Base-by-base conservation (phyloP, 805 yeast species). In the Yarrowia sp. region DNA sequence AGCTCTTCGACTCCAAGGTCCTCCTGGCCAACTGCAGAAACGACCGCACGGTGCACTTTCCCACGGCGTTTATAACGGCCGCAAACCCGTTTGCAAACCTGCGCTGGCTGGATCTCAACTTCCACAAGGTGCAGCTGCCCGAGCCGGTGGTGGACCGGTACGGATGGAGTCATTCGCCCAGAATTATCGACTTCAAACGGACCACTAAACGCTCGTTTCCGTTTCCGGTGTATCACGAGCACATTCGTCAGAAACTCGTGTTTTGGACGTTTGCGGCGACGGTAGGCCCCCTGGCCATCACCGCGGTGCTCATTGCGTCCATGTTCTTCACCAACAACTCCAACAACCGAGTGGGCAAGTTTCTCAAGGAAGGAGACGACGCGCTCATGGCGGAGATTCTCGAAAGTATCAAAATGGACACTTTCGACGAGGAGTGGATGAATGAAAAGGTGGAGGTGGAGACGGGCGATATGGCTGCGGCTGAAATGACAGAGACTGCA, bases 11-110 rank as follows among this genome's bases (percentile, higher is more conserved):
- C 66, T 79, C 81, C 65, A 81, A 88, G 64, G 77, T 84, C 3
- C 73, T 85, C 1, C 78, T 91, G 65, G 92, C 97, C 9, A 92
- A 93, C 75, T 81, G 87, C 28, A 81, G 86, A 65, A 86, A 89
- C 72, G 98, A 92, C 75, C 80, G 97, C 66, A 84, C 96, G 0
- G 98, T 92, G 8, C 87, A 93, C 14, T 93, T 91, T 74, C 89
- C 85, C 76, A 90, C 98, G 0, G 81, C 96, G 0, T 92, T 80
- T 74, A 87, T 93, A 66, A 81, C 93, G 3, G 81, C 86, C 35
- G 82, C 81, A 66, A 85, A 89, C 65, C 96, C 97, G 1, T 92
- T 91, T 73, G 86, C 85, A 39, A 76, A 78, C 76, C 55, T 82
- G 83, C 81, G 81, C 81, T 55, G 71, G 72, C 17, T 73, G 83